Percentiles rank a stretch among this genome's conserved stretches.
These are phyloP conservation scores for Botrytis hyacinthi DNA, from an alignment of 2,329 filamentous ascomycete species.

Conservation along the genomic window DNA sequence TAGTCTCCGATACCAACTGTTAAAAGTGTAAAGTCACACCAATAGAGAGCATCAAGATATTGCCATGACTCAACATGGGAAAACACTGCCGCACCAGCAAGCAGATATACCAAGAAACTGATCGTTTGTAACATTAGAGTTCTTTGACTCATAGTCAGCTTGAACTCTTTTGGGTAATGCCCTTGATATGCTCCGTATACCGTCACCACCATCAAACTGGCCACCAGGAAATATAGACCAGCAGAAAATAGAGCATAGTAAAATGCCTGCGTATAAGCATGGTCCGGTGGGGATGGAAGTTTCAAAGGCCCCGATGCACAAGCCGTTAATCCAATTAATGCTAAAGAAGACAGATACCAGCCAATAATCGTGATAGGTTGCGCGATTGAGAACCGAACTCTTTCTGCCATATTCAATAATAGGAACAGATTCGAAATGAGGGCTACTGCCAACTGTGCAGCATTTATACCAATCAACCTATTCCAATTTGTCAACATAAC, in stretches of 20 bases:
- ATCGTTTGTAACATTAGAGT: conserved; percentile 91
- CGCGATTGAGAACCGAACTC: conserved; percentile 76
- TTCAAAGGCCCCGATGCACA: conserved; percentile 61
- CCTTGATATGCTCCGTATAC: conserved; percentile 69
- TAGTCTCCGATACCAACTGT: conserved; percentile 64
- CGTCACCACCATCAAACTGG: conserved; percentile 73
- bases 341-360: conserved; percentile 66
- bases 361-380: conserved; percentile 79
- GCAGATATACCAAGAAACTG: conserved; percentile 76
- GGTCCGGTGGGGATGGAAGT: conserved; percentile 49
- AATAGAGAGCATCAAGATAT: conserved; percentile 77
- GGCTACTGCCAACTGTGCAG: conserved; percentile 71
- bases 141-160: conserved; percentile 74
- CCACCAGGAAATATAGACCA: conserved; percentile 72
- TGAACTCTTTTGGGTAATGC: conserved; percentile 77
- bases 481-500: neutral
- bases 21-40: conserved; percentile 70
- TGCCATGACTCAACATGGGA: conserved; percentile 68
- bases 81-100: conserved; percentile 74
- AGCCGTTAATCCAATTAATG: conserved; percentile 64
- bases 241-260: conserved; percentile 84
- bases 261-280: conserved; percentile 75
- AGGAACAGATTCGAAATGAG: conserved; percentile 78
- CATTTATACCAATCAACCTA: conserved; percentile 73
- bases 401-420: conserved; percentile 80